A percentile compares a stretch with the other conserved stretches of the same genome.
phyloP scores from a whole-genome alignment of 805 yeast species.

The Hanseniaspora mollemarum region DNA sequence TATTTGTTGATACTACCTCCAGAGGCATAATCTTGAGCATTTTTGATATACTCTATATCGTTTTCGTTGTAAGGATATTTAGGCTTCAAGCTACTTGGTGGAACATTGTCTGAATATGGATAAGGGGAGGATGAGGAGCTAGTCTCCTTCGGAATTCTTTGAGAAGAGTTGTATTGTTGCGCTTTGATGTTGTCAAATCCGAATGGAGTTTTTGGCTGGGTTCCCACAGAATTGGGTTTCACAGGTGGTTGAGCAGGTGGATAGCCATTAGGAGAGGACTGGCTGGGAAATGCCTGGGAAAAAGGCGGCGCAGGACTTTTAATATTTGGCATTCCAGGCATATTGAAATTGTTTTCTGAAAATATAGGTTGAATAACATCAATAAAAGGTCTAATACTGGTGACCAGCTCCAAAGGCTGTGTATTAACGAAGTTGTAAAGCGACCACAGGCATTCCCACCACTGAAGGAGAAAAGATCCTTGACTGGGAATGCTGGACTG shows the following conservation, averaged over 20 bases:
- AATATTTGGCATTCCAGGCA: neutral
- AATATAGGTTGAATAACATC: conserved; percentile 21
- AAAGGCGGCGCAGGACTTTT: neutral
- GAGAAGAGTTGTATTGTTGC: neutral
- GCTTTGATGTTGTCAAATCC: neutral
- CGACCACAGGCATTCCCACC: conserved; percentile 47
- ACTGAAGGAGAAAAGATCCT: conserved; percentile 42
- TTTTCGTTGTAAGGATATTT: neutral
- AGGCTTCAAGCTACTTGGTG: neutral
- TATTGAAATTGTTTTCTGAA: conserved; percentile 14
- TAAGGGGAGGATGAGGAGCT: neutral
- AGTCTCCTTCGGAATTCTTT: neutral
- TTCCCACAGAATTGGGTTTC: no score
- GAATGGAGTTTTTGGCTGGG: neutral
- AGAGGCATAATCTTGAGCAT: neutral
- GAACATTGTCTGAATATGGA: neutral
- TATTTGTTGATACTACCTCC: neutral
- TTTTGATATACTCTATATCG: neutral
- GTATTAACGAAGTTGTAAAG: conserved; percentile 37
- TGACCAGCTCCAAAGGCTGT: conserved; percentile 25
- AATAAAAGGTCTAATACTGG: conserved; percentile 17
- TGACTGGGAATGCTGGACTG: conserved; percentile 35
- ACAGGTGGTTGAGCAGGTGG: no score
- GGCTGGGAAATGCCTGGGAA: neutral
- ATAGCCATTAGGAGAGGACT: neutral